Conservation (phyloP, 2,329 filamentous ascomycete genomes). For the Westerdykella aurantiaca region DNA sequence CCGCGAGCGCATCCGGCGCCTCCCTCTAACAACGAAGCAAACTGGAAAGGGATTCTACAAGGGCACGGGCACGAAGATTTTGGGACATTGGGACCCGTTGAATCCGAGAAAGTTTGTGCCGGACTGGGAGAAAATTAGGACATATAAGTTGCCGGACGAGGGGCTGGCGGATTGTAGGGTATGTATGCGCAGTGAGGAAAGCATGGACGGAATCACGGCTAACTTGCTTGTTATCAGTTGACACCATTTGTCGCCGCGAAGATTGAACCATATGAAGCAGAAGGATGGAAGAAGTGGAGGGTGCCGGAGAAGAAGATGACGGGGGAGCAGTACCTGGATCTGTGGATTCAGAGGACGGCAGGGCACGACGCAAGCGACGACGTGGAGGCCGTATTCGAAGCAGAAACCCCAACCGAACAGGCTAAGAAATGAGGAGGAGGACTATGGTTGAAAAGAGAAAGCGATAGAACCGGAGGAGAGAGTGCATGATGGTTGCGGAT, state of each 20-base stretch:
- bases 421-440: neutral
- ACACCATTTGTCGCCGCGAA: conserved; percentile 69
- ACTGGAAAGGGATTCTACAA: conserved; percentile 95
- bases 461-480: neutral
- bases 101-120: conserved; percentile 63
- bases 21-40: conserved; percentile 85
- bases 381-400: neutral
- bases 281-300: conserved; percentile 5
- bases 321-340: conserved; percentile 28
- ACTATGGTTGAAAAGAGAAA: neutral
- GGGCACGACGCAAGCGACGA: neutral
- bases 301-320: conserved; percentile 24
- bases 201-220: conserved; percentile 9
- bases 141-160: conserved; percentile 72
- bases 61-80: conserved; percentile 58
- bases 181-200: conserved; percentile 30
- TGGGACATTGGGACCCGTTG: neutral
- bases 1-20: conserved; percentile 63
- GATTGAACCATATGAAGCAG: conserved; percentile 41
- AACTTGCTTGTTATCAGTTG: conserved; percentile 49
- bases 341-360: conserved; percentile 15
- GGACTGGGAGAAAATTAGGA: conserved; percentile 82
- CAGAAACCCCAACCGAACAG: neutral
- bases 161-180: conserved; percentile 47
- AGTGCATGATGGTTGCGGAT: neutral